These are phyloP conservation scores for Pestalotiopsis sp. DNA, from an alignment of 2,329 filamentous ascomycete genomes.

Conservation along the genomic window DNA sequence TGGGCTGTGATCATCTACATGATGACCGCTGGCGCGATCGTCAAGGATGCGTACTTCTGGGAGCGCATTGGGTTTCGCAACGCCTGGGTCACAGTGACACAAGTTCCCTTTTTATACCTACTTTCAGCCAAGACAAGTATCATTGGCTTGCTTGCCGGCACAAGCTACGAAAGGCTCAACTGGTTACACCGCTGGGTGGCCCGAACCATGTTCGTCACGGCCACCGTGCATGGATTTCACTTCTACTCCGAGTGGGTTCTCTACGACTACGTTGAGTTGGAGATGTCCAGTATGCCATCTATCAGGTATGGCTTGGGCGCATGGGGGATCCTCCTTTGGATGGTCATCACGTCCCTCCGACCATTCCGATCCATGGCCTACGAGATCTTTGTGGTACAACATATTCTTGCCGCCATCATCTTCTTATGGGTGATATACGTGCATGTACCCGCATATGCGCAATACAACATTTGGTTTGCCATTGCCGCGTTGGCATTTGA, in stretches of 20 bases:
- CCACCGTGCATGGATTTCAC: constrained; percentile 70
- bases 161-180: constrained; percentile 70
- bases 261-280: constrained; percentile 59
- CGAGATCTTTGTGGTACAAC: constrained; percentile 71
- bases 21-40: constrained; percentile 52
- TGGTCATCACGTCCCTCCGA: constrained; percentile 62
- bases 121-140: constrained; percentile 62
- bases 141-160: constrained; percentile 63
- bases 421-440: constrained; percentile 66
- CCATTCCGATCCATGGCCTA: constrained; percentile 69
- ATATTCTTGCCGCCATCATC: constrained; percentile 62
- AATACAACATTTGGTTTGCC: constrained; percentile 68
- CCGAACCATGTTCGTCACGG: constrained; percentile 68
- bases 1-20: constrained; percentile 63
- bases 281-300: constrained; percentile 64
- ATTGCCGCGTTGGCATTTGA: constrained; percentile 66
- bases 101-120: constrained; percentile 66
- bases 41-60: constrained; percentile 58
- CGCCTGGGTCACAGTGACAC: constrained; percentile 67
- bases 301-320: constrained; percentile 69
- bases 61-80: constrained; percentile 70
- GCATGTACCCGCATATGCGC: constrained; percentile 63
- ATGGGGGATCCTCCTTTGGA: constrained; percentile 69
- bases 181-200: constrained; percentile 76
- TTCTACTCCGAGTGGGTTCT: constrained; percentile 67